Evolutionary conservation across 2,329 filamentous ascomycete species (phyloP), one percentile per base, ranked within the genome.

Genomic region (Alternaria arbusti): DNA sequence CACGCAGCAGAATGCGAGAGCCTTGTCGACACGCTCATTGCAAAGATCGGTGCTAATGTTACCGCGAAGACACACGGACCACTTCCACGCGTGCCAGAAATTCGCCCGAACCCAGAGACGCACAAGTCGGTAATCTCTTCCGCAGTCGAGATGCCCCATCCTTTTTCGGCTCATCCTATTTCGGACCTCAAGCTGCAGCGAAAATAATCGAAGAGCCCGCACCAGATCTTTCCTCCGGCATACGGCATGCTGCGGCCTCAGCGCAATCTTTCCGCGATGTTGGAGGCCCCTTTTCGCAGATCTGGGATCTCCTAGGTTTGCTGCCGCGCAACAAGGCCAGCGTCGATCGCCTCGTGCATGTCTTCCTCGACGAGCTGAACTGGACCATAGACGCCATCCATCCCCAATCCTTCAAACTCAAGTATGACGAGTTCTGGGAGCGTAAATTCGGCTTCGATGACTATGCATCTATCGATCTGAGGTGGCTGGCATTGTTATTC

Each of bases 401-500:
- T 44, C 69, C 74, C 8, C 70, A 67, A 0, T 74, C 74, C 0
- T 82, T 82, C 65, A 70, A 69, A 51, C 59, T 62, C 4, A 78
- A 78, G 32, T 82, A 82, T 66, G 75, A 80, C 26, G 69, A 66
- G 9, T 82, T 83, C 50, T 83, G 80, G 79, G 71, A 73, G 5
- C 62, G 79, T 3, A 80, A 80, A 51, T 80, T 76, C 45, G 81
- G 81, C 17, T 78, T 78, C 45, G 80, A 82, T 47, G 80, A 82
- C 61, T 74, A 82, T 25, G 74, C 78, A 0, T 77, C 77, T 3
- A 75, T 82, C 5, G 81, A 82, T 62, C 69, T 83, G 8, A 73
- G 81, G 3, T 83, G 81, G 81, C 73, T 82, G n/a, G 76, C 80
- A 12, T 67, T 82, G 17, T 64, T 82, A 0, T 82, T 83, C 59